Conservation (phyloP, 345 rosid species). For the Dipteronia sinensis region DNA sequence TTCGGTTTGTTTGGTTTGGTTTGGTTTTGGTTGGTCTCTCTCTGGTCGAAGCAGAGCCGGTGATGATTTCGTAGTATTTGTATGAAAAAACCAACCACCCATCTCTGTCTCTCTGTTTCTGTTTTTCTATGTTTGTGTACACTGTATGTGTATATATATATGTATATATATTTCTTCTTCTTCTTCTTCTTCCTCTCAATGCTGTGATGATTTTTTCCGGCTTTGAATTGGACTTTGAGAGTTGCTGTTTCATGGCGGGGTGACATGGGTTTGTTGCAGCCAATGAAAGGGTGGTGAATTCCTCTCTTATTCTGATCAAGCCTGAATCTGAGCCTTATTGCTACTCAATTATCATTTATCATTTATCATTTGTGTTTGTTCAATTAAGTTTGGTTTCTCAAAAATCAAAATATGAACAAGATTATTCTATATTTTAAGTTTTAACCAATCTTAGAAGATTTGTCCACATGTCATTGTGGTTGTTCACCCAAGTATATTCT, state of each 20-base stretch:
- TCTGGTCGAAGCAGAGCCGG: neutral
- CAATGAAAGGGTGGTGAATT: neutral
- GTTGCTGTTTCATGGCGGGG: conserved; percentile 5
- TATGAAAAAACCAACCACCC: neutral
- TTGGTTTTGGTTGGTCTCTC: neutral
- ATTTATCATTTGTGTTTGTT: neutral
- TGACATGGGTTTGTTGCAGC: neutral
- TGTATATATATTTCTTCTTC: neutral
- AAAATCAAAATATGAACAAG: too few species aligned
- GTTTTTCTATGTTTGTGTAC: neutral
- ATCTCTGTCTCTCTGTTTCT: neutral
- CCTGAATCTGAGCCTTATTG: conserved; percentile 7
- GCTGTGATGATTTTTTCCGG: conserved; percentile 16
- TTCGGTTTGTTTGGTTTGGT: neutral
- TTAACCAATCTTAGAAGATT: too few species aligned
- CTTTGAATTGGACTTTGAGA: neutral
- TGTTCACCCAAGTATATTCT: neutral
- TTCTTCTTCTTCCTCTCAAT: neutral
- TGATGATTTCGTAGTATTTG: neutral
- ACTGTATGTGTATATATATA: neutral
- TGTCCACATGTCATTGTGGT: too few species aligned
- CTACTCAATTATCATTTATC: neutral
- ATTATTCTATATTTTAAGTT: too few species aligned
- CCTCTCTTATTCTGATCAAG: conserved; percentile 11
- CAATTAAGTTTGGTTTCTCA: neutral